These are phyloP conservation scores for Teunomyces gatunensis DNA, from an alignment of 805 yeast genomes.

Conservation along the genomic window DNA sequence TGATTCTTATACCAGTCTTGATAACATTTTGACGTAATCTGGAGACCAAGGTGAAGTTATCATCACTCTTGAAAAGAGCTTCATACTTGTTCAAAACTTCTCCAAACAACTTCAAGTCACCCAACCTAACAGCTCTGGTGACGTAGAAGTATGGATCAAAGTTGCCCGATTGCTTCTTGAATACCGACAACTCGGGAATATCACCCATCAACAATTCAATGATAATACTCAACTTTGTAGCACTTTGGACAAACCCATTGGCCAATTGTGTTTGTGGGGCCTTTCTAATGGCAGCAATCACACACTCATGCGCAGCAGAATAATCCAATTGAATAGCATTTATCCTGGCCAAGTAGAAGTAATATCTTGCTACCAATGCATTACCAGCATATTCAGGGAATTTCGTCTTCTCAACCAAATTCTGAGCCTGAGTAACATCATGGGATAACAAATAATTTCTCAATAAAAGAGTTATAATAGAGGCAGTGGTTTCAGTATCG, in stretches of 20 bases:
- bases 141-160: slow-evolving; percentile 81
- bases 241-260: slow-evolving; percentile 82
- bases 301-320: slow-evolving; percentile 83
- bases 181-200: slow-evolving; percentile 83
- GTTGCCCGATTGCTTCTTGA: slow-evolving; percentile 56
- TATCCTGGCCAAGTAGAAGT: slow-evolving; percentile 86
- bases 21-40: slow-evolving; percentile 95
- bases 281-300: slow-evolving; percentile 92
- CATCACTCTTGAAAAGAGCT: slow-evolving; percentile 64
- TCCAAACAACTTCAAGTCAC: slow-evolving; percentile 81
- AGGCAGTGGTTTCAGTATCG: slow-evolving; percentile 88
- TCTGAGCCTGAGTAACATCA: slow-evolving; percentile 84
- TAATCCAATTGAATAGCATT: slow-evolving; percentile 91
- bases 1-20: slow-evolving; percentile 93
- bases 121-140: slow-evolving; percentile 87
- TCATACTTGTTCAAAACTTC: slow-evolving; percentile 66
- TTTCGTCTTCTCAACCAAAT: slow-evolving; percentile 82
- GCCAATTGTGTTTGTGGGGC: slow-evolving; percentile 89
- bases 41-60: slow-evolving; percentile 77
- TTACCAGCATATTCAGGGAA: slow-evolving; percentile 85
- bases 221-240: slow-evolving; percentile 81
- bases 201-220: slow-evolving; percentile 96
- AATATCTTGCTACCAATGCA: slow-evolving; percentile 87
- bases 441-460: slow-evolving; percentile 76
- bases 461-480: slow-evolving; percentile 78